A percentile compares a stretch with the other conserved stretches of the same genome.
phyloP scores from a whole-genome alignment of 2,329 filamentous ascomycete species.

The Scedosporium dehoogii region DNA sequence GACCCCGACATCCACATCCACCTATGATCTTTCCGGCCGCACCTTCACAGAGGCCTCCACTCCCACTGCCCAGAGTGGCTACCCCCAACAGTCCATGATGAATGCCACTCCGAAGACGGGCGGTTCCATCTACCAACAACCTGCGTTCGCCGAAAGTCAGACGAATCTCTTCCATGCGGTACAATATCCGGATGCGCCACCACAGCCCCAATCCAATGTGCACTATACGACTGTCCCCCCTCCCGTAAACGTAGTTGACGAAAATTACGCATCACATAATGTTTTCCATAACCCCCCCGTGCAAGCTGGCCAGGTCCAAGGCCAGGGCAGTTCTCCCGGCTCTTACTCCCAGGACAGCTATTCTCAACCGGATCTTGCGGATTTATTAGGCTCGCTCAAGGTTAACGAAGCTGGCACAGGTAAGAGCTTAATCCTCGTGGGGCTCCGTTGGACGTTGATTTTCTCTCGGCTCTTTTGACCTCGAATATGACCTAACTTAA shows the following conservation, averaged over 20 bases:
- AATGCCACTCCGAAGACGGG: slow-evolving; percentile 28
- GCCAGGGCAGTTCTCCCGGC: slow-evolving; percentile 28
- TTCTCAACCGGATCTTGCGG: slow-evolving; percentile 61
- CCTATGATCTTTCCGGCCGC: background rate
- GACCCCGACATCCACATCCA: slow-evolving; percentile 24
- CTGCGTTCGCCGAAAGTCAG: slow-evolving; percentile 35
- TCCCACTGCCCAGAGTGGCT: slow-evolving; percentile 35
- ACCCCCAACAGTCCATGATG: slow-evolving; percentile 29
- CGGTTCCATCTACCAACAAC: slow-evolving; percentile 37
- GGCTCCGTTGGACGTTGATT: background rate
- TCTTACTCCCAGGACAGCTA: slow-evolving; percentile 54
- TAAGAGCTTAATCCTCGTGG: slow-evolving; percentile 29
- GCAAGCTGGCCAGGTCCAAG: slow-evolving; percentile 19
- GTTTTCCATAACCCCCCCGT: slow-evolving; percentile 45
- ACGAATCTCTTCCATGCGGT: slow-evolving; percentile 35
- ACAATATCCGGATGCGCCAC: slow-evolving; percentile 33
- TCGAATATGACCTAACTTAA: slow-evolving; percentile 2
- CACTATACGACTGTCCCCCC: slow-evolving; percentile 45
- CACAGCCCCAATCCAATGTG: slow-evolving; percentile 34
- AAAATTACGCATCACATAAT: slow-evolving; percentile 35
- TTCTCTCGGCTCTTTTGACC: background rate
- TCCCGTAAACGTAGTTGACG: slow-evolving; percentile 38
- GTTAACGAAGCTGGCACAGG: slow-evolving; percentile 81
- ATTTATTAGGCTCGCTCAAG: slow-evolving; percentile 75
- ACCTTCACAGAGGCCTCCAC: background rate